Evolutionary conservation across 1,284 basidiomycete species (phyloP).

Genomic region (Papiliotrema flavescens): DNA sequence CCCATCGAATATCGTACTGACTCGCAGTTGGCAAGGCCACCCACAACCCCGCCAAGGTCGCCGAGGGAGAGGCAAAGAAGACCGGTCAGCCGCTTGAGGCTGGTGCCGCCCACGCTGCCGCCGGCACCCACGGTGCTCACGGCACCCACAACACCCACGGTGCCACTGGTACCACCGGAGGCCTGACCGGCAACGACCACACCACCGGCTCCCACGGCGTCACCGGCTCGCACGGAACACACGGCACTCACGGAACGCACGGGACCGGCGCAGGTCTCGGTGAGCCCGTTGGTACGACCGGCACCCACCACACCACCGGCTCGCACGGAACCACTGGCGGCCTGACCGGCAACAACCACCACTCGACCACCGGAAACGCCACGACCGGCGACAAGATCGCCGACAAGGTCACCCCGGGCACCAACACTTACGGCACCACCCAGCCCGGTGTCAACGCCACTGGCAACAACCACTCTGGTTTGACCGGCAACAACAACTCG

Average conservation of each 20-base stretch:
- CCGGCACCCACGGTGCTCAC: slow-evolving; percentile 1
- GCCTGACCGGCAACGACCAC: slow-evolving; percentile 7
- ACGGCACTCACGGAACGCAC: slow-evolving; percentile 1
- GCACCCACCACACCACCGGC: background rate
- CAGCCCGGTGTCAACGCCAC: slow-evolving; percentile 4
- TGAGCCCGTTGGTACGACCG: slow-evolving; percentile 2
- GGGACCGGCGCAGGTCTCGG: slow-evolving; percentile 22
- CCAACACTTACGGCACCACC: slow-evolving; percentile 3
- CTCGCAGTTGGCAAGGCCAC: slow-evolving; percentile 24
- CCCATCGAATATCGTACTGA: background rate
- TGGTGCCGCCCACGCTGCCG: background rate
- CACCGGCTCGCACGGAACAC: slow-evolving; percentile 1
- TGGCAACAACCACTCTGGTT: slow-evolving; percentile 1
- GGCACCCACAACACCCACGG: slow-evolving; percentile 1
- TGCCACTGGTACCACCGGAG: background rate
- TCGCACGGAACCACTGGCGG: background rate
- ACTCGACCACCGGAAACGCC: background rate
- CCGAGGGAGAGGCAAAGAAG: slow-evolving; percentile 24
- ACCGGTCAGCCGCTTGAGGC: slow-evolving; percentile 9
- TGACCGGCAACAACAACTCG: background rate
- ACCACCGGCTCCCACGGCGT: slow-evolving; percentile 1
- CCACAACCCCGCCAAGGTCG: slow-evolving; percentile 25
- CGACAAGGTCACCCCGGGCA: slow-evolving; percentile 1
- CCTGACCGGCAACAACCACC: background rate
- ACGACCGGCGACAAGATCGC: background rate